Evolutionary conservation across 2,329 filamentous ascomycete genomes (phyloP), one percentile per base, ranked within the genome.

Genomic region (Sporothrix sp.): DNA sequence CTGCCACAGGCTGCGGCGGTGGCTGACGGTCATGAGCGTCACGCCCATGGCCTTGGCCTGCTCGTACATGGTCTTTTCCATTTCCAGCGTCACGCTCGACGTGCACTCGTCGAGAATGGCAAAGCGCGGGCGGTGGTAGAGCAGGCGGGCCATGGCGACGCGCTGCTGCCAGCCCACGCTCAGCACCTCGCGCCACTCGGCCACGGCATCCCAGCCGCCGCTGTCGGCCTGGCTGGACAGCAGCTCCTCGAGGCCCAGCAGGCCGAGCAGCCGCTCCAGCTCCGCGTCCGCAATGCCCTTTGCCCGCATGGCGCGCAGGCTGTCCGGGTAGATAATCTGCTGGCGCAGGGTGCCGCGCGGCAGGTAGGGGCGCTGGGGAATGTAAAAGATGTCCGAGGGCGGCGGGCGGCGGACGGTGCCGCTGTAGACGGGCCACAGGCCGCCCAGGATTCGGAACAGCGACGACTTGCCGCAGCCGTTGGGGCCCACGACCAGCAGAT

Each of bases 71-170:
- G 88, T 78, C 64, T 88, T 85, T 63, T 98, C 93, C 54, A 90
- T 89, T 59, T 97, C 91, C 25, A 96, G 76, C 14, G 94, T 96
- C n/a, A 98, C 88, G 48, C 82, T 88, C 51, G 84, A 90, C 7
- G 93, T 98, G 68, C 93, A 98, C 70, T 98, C 93, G 65, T 98
- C 93, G 33, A 98, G 73, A 58, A 98, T 98, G 10, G 93, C 93
- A 65, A 95, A 97, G 59, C 85, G 84, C 0, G 91, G 91, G 9
- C 81, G 76, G 68, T 97, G 91, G 68, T 97, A 97, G 68, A 96
- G 96, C 16, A 95, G 76, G 0, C 93, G 78, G 1, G 93, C 93
- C 87, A 97, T 97, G 54, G 93, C 93, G 20, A 98, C 87, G 48
- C 93, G 85, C 71, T 98, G 93, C 69, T 98, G 93, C 18, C 96